phyloP scores from a whole-genome alignment of 495 filamentous ascomycete species.

The Immersiella caudata region DNA sequence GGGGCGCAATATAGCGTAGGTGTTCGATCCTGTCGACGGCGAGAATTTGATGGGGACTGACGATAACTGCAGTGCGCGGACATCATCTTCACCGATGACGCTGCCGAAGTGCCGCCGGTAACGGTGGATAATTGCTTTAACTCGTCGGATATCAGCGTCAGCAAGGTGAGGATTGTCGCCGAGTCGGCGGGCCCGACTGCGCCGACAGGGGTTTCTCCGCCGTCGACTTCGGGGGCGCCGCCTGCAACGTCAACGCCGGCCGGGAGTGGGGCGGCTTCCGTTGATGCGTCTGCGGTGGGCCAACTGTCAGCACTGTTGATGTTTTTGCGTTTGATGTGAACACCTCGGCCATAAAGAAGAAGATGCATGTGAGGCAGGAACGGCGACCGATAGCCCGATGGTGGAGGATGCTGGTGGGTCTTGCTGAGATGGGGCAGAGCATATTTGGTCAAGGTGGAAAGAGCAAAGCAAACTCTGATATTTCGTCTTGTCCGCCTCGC shows the following conservation, averaged over 20 bases:
- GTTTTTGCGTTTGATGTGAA: constrained; percentile 8
- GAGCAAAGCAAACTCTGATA: no score
- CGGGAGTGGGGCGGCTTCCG: not conserved
- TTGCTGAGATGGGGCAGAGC: no score
- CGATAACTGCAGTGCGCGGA: constrained; percentile 76
- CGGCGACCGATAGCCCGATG: no score
- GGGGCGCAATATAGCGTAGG: constrained; percentile 83
- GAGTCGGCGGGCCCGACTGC: not conserved
- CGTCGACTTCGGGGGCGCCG: not conserved
- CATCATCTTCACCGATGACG: constrained; percentile 68
- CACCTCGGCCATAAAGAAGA: no score
- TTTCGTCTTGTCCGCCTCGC: no score
- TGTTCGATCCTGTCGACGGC: constrained; percentile 22
- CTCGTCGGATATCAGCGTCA: constrained; percentile 41
- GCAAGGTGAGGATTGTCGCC: constrained; percentile 18
- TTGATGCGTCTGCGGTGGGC: not conserved
- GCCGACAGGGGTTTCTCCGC: not conserved
- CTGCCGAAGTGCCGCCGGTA: constrained; percentile 62
- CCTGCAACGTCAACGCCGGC: not conserved
- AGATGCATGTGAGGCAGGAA: no score
- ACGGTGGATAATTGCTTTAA: constrained; percentile 79
- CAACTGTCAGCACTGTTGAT: constrained; percentile 7
- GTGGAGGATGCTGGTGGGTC: no score
- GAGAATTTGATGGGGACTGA: constrained; percentile 19
- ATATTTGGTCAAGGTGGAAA: no score